Conservation (phyloP, 2,329 filamentous ascomycete species). For the Juglanconis oblonga region DNA sequence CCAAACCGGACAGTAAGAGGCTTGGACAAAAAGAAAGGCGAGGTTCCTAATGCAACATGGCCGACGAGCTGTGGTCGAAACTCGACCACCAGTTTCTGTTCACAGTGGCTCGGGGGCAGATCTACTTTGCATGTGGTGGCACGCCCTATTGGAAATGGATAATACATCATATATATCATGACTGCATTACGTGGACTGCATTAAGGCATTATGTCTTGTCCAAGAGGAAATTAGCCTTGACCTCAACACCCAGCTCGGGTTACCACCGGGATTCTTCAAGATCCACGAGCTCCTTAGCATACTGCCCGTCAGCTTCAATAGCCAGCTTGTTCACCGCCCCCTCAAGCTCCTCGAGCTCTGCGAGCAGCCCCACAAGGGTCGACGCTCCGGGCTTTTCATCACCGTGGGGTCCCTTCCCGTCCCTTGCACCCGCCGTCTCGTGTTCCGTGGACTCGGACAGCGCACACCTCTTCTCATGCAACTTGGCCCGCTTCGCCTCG, state of each 20-base stretch:
- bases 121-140: too few species aligned
- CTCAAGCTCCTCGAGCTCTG: constrained; percentile 37
- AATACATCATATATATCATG: background rate
- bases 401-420: constrained; percentile 9
- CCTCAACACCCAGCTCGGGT: background rate
- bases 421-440: constrained; percentile 15
- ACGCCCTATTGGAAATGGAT: background rate
- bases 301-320: constrained; percentile 46
- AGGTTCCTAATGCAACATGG: too few species aligned
- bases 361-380: constrained; percentile 25
- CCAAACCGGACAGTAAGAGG: too few species aligned
- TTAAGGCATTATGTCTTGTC: background rate
- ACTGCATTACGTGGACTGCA: background rate
- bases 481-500: constrained; percentile 32
- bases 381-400: constrained; percentile 22
- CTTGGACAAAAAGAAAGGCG: too few species aligned
- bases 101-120: too few species aligned
- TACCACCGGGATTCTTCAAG: constrained; percentile 21
- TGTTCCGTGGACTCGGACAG: constrained; percentile 13
- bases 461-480: constrained; percentile 29
- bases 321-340: constrained; percentile 35
- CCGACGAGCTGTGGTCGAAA: too few species aligned
- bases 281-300: constrained; percentile 39
- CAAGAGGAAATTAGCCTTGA: background rate
- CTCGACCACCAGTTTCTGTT: too few species aligned